These are phyloP conservation scores for Auriscalpium orientale DNA, from an alignment of 768 basidiomycete species.

Conservation along the genomic window DNA sequence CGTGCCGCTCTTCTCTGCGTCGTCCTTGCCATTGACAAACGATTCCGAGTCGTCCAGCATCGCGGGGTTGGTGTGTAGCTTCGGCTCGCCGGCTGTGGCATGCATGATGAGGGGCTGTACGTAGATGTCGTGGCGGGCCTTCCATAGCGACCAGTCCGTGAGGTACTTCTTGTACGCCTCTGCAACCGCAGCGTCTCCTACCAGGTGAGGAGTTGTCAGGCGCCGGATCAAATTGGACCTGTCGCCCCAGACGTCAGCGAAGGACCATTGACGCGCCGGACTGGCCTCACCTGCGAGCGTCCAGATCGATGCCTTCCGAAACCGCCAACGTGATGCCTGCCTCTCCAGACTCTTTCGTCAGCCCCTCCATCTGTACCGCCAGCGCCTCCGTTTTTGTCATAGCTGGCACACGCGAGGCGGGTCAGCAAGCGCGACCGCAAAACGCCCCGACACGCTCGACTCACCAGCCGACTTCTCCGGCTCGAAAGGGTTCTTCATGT, in stretches of 20 bases:
- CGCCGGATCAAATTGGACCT: neutral
- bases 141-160: neutral
- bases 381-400: neutral
- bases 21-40: neutral
- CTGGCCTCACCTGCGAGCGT: neutral
- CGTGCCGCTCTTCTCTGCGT: neutral
- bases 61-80: no score
- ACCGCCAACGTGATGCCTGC: neutral
- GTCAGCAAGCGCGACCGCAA: neutral
- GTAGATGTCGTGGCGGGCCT: neutral
- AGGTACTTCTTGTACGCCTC: neutral
- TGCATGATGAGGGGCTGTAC: neutral
- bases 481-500: conserved; percentile 1
- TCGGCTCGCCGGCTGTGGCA: no score
- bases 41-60: neutral
- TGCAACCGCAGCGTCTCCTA: neutral
- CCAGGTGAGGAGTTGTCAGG: neutral
- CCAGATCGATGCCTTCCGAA: neutral
- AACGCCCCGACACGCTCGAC: no score
- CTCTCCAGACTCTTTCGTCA: neutral
- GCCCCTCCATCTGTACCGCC: neutral
- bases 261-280: neutral
- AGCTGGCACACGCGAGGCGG: neutral
- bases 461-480: no score
- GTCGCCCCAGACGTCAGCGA: neutral